Base-by-base conservation (phyloP, 2,329 filamentous ascomycete genomes). In the Colletotrichum phormii region DNA sequence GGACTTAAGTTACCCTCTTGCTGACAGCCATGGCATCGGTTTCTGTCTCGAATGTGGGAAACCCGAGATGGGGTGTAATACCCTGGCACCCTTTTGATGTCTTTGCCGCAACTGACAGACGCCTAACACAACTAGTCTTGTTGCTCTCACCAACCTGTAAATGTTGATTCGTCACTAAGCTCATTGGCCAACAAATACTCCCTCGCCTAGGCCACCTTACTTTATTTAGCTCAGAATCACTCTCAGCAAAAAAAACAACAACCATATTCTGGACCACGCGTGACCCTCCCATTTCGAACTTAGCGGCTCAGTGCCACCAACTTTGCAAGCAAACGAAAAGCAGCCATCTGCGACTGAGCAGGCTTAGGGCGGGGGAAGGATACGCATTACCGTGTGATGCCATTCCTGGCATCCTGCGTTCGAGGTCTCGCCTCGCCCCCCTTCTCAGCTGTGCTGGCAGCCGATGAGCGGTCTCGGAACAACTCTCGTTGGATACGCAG, bases 401-500 rank as follows among this genome's bases (percentile, higher is more conserved):
- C 61, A 22, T 64, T 61, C 66, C 33, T 55, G 61, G 55, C 66
- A 57, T 33, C 55, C 61, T 49, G 71, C 55, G 51, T 64, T 37
- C n/a, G 37, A 49, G 15, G 71, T 24, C 71, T 71, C 35, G 61
- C 49, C 46, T 58, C 60, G 66, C 55, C 49, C 29, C 26, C 46
- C 18, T 12, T 49, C 31, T 64, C 66, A 72, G 71, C 71, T 65
- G 42, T 58, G 26, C 24, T 49, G 49, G 60, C n/a, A 35, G 26
- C 13, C 55, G 57, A 35, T 29, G 59, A 71, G 66, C 71, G 60
- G 67, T 71, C 54, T 71, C 60, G 66, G 66, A 73, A 73, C 35
- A 26, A 71, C 65, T 53, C 29, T 64, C 15, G 49, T 31, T 53
- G 55, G 61, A 49, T 53, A 46, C 18, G 42, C 54, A 70, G 51